phyloP scores from a whole-genome alignment of 2,329 filamentous ascomycete genomes.

The Colletotrichum lentis region DNA sequence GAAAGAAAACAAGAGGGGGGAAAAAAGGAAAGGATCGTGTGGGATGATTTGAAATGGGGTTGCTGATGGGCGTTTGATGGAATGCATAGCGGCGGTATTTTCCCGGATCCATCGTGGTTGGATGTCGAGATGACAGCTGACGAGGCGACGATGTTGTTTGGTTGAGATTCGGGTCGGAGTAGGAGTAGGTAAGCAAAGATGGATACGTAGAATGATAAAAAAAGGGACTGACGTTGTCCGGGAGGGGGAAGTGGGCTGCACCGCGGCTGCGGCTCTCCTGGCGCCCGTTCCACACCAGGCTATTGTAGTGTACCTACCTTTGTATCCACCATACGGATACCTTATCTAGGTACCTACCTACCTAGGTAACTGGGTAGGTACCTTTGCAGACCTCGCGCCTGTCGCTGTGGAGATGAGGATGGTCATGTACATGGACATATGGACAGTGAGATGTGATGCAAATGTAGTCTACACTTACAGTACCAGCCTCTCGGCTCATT shows the following conservation, averaged over 20 bases:
- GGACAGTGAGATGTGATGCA: too few relatives aligned
- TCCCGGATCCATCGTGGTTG: neutral
- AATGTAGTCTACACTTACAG: too few relatives aligned
- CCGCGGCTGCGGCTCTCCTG: conserved; percentile 8
- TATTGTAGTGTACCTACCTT: too few relatives aligned
- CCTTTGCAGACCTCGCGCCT: too few relatives aligned
- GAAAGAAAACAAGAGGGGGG: neutral
- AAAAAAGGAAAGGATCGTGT: neutral
- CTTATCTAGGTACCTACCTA: too few relatives aligned
- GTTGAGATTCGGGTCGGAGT: conserved; percentile 8
- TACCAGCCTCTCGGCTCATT: too few relatives aligned
- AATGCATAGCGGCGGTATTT: neutral
- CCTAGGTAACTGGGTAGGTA: too few relatives aligned
- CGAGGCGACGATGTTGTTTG: conserved; percentile 6
- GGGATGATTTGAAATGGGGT: neutral
- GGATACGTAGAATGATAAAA: neutral
- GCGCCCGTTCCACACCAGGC: neutral
- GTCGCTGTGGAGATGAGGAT: too few relatives aligned
- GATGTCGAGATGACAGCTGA: conserved; percentile 22
- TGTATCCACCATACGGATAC: too few relatives aligned
- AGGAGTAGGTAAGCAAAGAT: too few relatives aligned
- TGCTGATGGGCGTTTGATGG: neutral
- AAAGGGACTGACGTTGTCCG: neutral
- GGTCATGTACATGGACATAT: too few relatives aligned
- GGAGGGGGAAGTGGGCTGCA: neutral